A percentile compares a stretch with the other conserved stretches of the same genome.
These are phyloP conservation scores for Solanum hybrid DNA, from an alignment of 305 asterid species.

Conservation along the genomic window DNA sequence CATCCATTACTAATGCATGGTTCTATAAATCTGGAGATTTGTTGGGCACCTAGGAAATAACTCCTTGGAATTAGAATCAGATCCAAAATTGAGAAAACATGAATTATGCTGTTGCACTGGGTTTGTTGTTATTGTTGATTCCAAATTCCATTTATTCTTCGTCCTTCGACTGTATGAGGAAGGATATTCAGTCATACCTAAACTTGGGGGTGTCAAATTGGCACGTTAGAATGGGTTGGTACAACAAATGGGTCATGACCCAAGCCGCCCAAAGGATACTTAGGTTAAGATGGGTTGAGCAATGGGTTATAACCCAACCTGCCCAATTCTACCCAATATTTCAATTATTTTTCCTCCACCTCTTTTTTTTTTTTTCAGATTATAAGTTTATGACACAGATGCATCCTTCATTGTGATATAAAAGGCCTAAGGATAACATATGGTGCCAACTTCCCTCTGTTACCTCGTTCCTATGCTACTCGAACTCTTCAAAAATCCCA, in stretches of 20 bases:
- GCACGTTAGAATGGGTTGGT: neutral
- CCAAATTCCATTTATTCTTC: neutral
- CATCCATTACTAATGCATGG: neutral
- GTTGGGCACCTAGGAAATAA: neutral
- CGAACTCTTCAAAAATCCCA: neutral
- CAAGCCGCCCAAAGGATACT: neutral
- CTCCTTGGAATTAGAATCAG: neutral
- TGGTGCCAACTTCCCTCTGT: neutral
- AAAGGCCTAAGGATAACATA: neutral
- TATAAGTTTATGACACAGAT: neutral
- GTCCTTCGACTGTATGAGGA: neutral
- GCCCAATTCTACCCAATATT: neutral
- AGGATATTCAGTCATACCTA: neutral
- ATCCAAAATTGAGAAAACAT: neutral
- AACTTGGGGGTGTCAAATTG: neutral
- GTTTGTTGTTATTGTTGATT: neutral
- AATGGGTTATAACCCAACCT: neutral
- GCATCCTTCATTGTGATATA: neutral
- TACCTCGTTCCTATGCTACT: neutral
- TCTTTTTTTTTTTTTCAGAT: neutral
- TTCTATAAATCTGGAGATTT: neutral
- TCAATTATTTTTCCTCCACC: neutral
- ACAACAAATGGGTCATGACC: neutral
- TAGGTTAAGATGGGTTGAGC: neutral
- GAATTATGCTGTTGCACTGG: neutral